Percentiles rank a stretch among this genome's conserved stretches.
These are phyloP conservation scores for Colletotrichum sp. DNA, from an alignment of 2,329 filamentous ascomycete species.

Conservation along the genomic window DNA sequence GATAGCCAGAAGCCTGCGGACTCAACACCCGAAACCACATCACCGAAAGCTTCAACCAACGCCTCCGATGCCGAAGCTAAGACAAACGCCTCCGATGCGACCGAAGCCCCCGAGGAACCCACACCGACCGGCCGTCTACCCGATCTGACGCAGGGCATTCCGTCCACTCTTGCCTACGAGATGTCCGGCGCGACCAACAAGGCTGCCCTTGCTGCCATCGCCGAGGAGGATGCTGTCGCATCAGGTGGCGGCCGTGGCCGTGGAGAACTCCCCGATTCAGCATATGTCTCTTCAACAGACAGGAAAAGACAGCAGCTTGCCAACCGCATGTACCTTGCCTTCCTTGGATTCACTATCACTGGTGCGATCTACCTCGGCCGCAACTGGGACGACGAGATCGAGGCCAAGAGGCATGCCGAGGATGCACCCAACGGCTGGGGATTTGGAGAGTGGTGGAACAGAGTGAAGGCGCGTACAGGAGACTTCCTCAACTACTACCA, in stretches of 20 bases:
- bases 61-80: constrained; percentile 1
- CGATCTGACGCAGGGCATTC: constrained; percentile 92
- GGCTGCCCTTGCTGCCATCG: constrained; percentile 21
- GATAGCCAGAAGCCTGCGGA: constrained; percentile 2
- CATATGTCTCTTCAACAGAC: constrained; percentile 91
- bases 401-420: constrained; percentile 66
- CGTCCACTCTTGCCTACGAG: constrained; percentile 86
- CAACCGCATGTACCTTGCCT: constrained; percentile 72
- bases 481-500: constrained; percentile 91
- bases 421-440: constrained; percentile 84
- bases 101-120: constrained; percentile 8
- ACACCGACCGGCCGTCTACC: constrained; percentile 68
- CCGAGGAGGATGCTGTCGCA: constrained; percentile 40
- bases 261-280: constrained; percentile 74
- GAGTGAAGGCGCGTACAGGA: constrained; percentile 75
- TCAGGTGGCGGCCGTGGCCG: constrained; percentile 56
- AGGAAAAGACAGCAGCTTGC: constrained; percentile 78
- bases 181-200: constrained; percentile 45
- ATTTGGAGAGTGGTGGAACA: constrained; percentile 77
- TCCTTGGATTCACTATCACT: constrained; percentile 60
- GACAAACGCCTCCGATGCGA: constrained; percentile 11
- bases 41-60: neutral
- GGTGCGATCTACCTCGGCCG: constrained; percentile 80
- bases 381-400: constrained; percentile 85
- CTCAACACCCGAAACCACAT: neutral